Conservation (phyloP, 164 flowering plant species). For the Macadamia tetraphylla region DNA sequence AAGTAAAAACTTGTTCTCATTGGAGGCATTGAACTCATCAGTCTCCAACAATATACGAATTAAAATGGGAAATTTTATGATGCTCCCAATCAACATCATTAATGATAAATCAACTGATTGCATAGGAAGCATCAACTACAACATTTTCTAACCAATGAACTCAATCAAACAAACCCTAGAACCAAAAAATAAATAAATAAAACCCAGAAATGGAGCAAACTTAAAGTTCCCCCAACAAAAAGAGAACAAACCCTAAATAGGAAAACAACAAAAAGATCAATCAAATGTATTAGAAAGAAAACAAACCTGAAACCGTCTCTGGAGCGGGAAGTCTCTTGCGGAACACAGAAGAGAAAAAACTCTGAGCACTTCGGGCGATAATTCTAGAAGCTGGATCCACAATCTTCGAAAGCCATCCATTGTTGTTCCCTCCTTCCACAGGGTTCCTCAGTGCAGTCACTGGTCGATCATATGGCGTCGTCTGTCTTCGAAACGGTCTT, state of each 20-base stretch:
- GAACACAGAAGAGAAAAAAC: slow-evolving; percentile 48
- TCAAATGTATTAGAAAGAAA: neutral
- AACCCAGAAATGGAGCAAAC: neutral
- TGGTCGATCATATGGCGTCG: slow-evolving; percentile 82
- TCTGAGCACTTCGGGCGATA: slow-evolving; percentile 52
- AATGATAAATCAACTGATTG: too few species aligned
- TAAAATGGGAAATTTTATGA: too few species aligned
- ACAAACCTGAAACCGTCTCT: slow-evolving; percentile 13
- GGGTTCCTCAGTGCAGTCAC: slow-evolving; percentile 33
- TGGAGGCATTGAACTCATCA: neutral
- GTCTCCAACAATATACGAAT: too few species aligned
- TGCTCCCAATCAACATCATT: too few species aligned
- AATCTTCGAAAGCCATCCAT: slow-evolving; percentile 61
- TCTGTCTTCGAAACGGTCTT: slow-evolving; percentile 29
- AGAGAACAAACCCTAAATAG: neutral
- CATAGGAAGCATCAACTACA: too few species aligned
- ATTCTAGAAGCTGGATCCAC: slow-evolving; percentile 79
- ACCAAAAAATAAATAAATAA: neutral
- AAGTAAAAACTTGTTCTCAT: neutral
- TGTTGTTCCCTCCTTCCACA: neutral
- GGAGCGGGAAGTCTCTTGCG: slow-evolving; percentile 46
- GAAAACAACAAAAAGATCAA: neutral
- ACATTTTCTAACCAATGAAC: neutral
- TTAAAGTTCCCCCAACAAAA: neutral
- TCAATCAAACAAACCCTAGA: neutral